Percentiles rank a stretch among this genome's conserved stretches.
Evolutionary conservation across 306 rosid genomes (phyloP).

Genomic region (Gastrolobium bilobum): DNA sequence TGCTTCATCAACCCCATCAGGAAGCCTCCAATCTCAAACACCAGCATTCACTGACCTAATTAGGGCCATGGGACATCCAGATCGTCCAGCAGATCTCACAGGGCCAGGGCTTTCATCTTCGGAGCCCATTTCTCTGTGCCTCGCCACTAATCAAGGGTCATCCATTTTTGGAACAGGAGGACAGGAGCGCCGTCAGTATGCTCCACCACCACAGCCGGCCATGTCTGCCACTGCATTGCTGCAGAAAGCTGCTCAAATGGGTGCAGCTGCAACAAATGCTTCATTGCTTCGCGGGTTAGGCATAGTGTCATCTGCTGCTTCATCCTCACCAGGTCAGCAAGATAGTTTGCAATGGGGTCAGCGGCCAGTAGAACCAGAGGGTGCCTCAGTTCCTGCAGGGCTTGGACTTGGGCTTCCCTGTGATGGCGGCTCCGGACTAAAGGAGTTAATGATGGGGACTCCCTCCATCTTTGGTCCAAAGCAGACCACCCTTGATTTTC

Average conservation of each 20-base stretch:
- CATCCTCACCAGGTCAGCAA: slow-evolving; percentile 62
- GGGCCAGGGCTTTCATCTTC: slow-evolving; percentile 53
- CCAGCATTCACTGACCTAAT: slow-evolving; percentile 68
- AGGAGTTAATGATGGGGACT: slow-evolving; percentile 76
- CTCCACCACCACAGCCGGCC: slow-evolving; percentile 70
- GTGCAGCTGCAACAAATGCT: slow-evolving; percentile 56
- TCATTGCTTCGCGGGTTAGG: slow-evolving; percentile 80
- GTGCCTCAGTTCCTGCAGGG: slow-evolving; percentile 62
- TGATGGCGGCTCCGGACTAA: slow-evolving; percentile 72
- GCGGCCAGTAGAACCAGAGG: slow-evolving; percentile 64
- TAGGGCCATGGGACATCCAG: slow-evolving; percentile 60
- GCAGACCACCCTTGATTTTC: slow-evolving; percentile 84
- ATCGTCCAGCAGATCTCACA: slow-evolving; percentile 53
- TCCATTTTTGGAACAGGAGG: slow-evolving; percentile 67
- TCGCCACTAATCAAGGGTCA: slow-evolving; percentile 66
- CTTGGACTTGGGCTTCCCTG: slow-evolving; percentile 76
- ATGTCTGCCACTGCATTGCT: slow-evolving; percentile 88
- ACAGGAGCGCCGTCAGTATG: slow-evolving; percentile 70
- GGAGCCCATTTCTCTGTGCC: slow-evolving; percentile 79
- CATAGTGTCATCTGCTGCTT: slow-evolving; percentile 62
- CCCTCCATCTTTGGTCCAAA: slow-evolving; percentile 78
- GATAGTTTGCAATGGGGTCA: slow-evolving; percentile 78
- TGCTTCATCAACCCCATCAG: slow-evolving; percentile 71
- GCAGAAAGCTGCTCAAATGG: slow-evolving; percentile 66
- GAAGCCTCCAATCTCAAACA: slow-evolving; percentile 61